Evolutionary conservation across 2,329 filamentous ascomycete genomes (phyloP).

Genomic region (Fonsecaea pedrosoi): DNA sequence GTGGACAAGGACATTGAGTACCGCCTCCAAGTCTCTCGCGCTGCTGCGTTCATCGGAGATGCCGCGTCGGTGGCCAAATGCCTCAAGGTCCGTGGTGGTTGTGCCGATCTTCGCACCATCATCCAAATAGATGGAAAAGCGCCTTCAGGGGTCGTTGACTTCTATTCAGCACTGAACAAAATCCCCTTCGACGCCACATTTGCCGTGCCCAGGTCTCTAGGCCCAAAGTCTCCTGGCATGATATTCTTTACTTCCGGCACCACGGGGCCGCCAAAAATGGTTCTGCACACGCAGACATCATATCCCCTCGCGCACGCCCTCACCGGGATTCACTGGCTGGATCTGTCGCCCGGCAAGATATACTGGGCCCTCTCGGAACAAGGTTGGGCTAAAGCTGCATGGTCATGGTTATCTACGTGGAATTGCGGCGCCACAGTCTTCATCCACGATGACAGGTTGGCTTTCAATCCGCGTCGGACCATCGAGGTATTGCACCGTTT

Average conservation of each 20-base stretch:
- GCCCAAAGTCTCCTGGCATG: constrained; percentile 44
- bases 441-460: constrained; percentile 48
- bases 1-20: constrained; percentile 51
- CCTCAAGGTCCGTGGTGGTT: constrained; percentile 43
- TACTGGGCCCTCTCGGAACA: constrained; percentile 53
- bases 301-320: constrained; percentile 50
- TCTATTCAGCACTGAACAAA: constrained; percentile 40
- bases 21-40: constrained; percentile 45
- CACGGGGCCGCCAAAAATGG: constrained; percentile 52
- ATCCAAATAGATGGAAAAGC: constrained; percentile 41
- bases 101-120: constrained; percentile 45
- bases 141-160: constrained; percentile 39
- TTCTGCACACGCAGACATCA: constrained; percentile 50
- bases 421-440: constrained; percentile 52
- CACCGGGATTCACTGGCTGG: constrained; percentile 50
- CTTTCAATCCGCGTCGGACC: constrained; percentile 45
- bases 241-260: constrained; percentile 53
- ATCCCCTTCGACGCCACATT: constrained; percentile 39
- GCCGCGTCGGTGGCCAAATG: constrained; percentile 46
- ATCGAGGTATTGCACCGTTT: constrained; percentile 47
- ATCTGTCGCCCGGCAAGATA: constrained; percentile 46
- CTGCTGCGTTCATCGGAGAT: constrained; percentile 50
- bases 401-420: constrained; percentile 50
- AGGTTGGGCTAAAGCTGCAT: constrained; percentile 54
- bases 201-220: constrained; percentile 32